Evolutionary conservation across 2,329 filamentous ascomycete species (phyloP).

Genomic region (Penicillium sp.): DNA sequence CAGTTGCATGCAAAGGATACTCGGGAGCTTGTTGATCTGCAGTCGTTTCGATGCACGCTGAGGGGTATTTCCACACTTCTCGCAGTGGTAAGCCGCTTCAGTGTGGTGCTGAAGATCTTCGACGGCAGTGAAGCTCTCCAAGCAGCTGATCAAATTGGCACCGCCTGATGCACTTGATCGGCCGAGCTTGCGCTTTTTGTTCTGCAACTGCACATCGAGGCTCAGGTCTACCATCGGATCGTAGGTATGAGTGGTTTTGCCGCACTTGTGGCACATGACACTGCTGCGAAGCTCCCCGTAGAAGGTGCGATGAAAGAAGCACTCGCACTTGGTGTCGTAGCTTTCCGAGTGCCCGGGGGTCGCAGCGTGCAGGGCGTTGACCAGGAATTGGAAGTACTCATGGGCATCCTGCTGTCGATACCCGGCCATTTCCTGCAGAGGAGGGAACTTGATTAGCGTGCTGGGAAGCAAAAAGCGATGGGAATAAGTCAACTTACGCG

Average conservation of each 20-base stretch:
- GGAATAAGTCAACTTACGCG: conserved; percentile 7
- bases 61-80: conserved; percentile 64
- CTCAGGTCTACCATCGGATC: conserved; percentile 90
- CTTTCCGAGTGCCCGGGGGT: conserved; percentile 66
- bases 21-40: conserved; percentile 76
- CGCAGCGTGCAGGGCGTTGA: conserved; percentile 78
- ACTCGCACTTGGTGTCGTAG: conserved; percentile 58
- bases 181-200: conserved; percentile 45
- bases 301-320: conserved; percentile 90
- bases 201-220: conserved; percentile 73
- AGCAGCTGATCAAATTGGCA: conserved; percentile 63
- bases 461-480: too few species aligned
- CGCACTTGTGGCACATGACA: conserved; percentile 83
- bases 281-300: conserved; percentile 87
- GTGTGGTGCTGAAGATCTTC: conserved; percentile 58
- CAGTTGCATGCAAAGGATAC: conserved; percentile 84
- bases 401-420: conserved; percentile 96
- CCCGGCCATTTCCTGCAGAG: conserved; percentile 62
- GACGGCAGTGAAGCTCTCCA: conserved; percentile 79
- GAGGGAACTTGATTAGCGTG: too few species aligned
- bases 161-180: conserved; percentile 35
- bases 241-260: conserved; percentile 71
- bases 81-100: conserved; percentile 74
- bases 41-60: conserved; percentile 80
- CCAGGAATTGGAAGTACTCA: conserved; percentile 92